Percentiles rank a stretch among this genome's conserved stretches.
Conservation (phyloP, 805 yeast species). For the Cyberlindnera samutprakarnensis region DNA sequence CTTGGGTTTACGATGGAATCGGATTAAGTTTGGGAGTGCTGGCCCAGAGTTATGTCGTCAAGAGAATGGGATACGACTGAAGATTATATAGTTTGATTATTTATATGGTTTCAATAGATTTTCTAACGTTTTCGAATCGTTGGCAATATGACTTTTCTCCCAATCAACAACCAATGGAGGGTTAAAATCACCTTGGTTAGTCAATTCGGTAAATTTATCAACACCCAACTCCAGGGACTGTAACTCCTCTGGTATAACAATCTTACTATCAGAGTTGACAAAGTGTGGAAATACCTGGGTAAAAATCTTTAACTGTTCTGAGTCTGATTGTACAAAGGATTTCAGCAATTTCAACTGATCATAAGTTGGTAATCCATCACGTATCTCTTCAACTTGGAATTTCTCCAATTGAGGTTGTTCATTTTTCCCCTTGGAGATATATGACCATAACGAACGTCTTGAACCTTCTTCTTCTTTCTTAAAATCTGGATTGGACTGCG, state of each 20-base stretch:
- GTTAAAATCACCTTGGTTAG: constrained; percentile 22
- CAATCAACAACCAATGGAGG: constrained; percentile 56
- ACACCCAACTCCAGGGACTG: constrained; percentile 4
- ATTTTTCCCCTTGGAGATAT: constrained; percentile 11
- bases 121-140: constrained; percentile 32
- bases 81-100: not conserved
- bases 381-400: constrained; percentile 8
- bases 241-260: constrained; percentile 6
- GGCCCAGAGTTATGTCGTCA: constrained; percentile 86
- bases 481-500: constrained; percentile 6
- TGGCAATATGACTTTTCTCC: constrained; percentile 49
- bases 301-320: constrained; percentile 8
- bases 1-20: constrained; percentile 76
- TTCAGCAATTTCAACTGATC: constrained; percentile 19
- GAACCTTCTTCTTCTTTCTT: constrained; percentile 3
- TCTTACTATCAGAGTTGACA: constrained; percentile 7
- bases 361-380: constrained; percentile 17
- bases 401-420: constrained; percentile 2
- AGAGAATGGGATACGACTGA: constrained; percentile 56
- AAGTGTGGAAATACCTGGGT: constrained; percentile 17
- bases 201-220: constrained; percentile 8
- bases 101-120: constrained; percentile 11
- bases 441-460: constrained; percentile 14
- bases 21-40: constrained; percentile 74
- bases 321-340: constrained; percentile 5